Conservation (phyloP, 352 stramenopile species). For the Phytophthora multivora region DNA sequence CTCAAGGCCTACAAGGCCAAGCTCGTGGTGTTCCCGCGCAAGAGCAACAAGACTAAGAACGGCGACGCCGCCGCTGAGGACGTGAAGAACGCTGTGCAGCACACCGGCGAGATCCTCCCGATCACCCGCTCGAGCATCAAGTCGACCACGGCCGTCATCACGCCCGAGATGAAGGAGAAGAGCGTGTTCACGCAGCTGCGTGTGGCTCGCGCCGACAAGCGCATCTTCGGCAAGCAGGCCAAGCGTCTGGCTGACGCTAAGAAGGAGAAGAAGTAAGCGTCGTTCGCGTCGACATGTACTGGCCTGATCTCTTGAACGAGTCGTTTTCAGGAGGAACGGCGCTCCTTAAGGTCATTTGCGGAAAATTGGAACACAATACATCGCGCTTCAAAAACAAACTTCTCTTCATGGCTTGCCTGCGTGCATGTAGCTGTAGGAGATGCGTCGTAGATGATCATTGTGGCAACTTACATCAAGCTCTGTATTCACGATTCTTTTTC, state of each 20-base stretch:
- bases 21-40: conserved; percentile 98
- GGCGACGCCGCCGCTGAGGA: conserved; percentile 92
- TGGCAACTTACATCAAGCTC: not conserved
- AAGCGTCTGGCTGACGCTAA: conserved; percentile 88
- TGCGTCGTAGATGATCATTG: not conserved
- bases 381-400: conserved; percentile 41
- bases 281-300: conserved; percentile 30
- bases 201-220: conserved; percentile 84
- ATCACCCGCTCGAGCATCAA: conserved; percentile 80
- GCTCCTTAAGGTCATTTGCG: conserved; percentile 52
- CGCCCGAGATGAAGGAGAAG: conserved; percentile 86
- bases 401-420: conserved; percentile 1
- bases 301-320: conserved; percentile 14
- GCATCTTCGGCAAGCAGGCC: conserved; percentile 88
- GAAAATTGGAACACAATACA: conserved; percentile 76
- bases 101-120: conserved; percentile 80
- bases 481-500: too few relatives aligned
- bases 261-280: conserved; percentile 83
- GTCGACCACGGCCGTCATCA: conserved; percentile 82
- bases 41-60: conserved; percentile 96
- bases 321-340: conserved; percentile 18
- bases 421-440: not conserved
- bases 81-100: conserved; percentile 92
- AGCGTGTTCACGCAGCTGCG: conserved; percentile 85
- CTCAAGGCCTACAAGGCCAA: conserved; percentile 99